Conservation (phyloP, 768 basidiomycete genomes). For the Polyporus arcularius region DNA sequence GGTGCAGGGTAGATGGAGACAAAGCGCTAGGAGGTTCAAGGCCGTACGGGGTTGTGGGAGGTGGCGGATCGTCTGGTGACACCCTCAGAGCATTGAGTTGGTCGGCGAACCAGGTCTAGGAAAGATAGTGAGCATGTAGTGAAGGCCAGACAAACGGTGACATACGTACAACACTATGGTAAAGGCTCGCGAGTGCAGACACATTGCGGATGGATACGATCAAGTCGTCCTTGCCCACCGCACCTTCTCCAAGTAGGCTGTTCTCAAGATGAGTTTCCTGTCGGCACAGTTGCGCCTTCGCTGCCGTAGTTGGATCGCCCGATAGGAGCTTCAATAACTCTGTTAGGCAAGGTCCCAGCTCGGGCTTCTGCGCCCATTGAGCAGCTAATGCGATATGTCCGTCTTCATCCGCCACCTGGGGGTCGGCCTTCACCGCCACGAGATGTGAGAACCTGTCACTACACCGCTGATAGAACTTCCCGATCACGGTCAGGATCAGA, state of each 20-base stretch:
- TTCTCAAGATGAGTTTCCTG: constrained; percentile 84
- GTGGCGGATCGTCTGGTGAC: constrained; percentile 52
- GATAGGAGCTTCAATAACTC: constrained; percentile 51
- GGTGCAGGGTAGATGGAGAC: constrained; percentile 43
- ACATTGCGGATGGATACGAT: constrained; percentile 73
- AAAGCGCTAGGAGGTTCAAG: constrained; percentile 53
- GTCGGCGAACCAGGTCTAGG: constrained; percentile 81
- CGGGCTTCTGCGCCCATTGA: constrained; percentile 84
- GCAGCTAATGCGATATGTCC: constrained; percentile 57
- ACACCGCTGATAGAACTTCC: constrained; percentile 95
- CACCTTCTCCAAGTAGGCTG: constrained; percentile 55
- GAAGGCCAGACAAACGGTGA: not conserved
- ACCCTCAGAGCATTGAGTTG: constrained; percentile 71
- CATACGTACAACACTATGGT: constrained; percentile 79
- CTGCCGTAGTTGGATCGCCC: constrained; percentile 43
- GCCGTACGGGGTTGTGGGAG: constrained; percentile 51
- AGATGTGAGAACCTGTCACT: constrained; percentile 84
- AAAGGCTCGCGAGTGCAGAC: constrained; percentile 72
- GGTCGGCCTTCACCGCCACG: constrained; percentile 45
- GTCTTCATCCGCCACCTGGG: constrained; percentile 24
- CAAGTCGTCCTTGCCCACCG: constrained; percentile 63
- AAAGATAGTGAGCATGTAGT: not conserved
- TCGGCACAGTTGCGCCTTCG: constrained; percentile 58
- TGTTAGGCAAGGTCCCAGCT: constrained; percentile 71
- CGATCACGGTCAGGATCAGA: constrained; percentile 91